phyloP scores from a whole-genome alignment of 2,329 filamentous ascomycete species.

The Achaetomium macrosporum region DNA sequence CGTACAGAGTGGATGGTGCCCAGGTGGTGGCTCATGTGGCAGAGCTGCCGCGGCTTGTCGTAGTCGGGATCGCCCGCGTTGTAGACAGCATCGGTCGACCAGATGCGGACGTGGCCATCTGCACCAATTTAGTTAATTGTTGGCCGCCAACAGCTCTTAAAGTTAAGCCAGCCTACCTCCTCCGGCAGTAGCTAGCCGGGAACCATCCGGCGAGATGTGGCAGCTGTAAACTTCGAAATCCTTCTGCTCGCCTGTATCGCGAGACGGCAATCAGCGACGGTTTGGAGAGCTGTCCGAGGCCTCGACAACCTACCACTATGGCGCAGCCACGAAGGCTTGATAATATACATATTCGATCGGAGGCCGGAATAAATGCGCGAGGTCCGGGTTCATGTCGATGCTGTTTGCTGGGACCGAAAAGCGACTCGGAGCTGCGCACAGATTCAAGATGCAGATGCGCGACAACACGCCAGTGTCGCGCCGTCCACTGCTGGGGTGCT shows the following conservation, averaged over 20 bases:
- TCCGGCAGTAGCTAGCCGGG: slow-evolving; percentile 84
- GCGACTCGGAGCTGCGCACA: neutral
- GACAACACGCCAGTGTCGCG: neutral
- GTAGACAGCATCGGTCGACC: slow-evolving; percentile 92
- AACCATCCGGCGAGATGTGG: slow-evolving; percentile 91
- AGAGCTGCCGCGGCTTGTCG: slow-evolving; percentile 81
- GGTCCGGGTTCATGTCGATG: slow-evolving; percentile 23
- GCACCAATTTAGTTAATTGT: slow-evolving; percentile 19
- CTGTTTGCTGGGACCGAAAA: neutral
- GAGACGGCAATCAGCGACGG: slow-evolving; percentile 14
- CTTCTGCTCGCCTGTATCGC: slow-evolving; percentile 74
- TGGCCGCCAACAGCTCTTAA: neutral
- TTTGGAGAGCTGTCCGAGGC: neutral
- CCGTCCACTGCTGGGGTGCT: too few relatives aligned
- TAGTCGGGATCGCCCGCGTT: slow-evolving; percentile 68
- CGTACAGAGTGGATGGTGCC: slow-evolving; percentile 96
- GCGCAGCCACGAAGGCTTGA: slow-evolving; percentile 93
- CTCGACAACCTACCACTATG: slow-evolving; percentile 63
- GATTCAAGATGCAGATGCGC: slow-evolving; percentile 1
- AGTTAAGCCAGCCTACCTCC: slow-evolving; percentile 58
- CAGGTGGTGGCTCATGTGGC: slow-evolving; percentile 96
- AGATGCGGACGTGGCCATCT: slow-evolving; percentile 94
- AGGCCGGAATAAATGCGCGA: slow-evolving; percentile 20
- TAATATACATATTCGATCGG: slow-evolving; percentile 62
- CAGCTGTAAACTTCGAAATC: slow-evolving; percentile 99